Conservation (phyloP, 23 red algal species). For the Agarophyton chilense region DNA sequence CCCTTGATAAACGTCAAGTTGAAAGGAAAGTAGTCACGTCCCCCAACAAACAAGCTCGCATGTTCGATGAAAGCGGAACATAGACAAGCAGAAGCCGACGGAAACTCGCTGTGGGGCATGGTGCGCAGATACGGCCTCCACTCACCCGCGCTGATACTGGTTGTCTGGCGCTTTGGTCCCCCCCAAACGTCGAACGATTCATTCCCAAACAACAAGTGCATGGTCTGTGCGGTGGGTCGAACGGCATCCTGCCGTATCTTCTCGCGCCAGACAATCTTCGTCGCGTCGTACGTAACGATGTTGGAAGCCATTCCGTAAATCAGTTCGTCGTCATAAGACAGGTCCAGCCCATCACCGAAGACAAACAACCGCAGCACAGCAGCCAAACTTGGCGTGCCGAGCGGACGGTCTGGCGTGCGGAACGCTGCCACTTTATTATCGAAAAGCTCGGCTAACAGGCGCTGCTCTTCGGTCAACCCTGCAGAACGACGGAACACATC, state of each 20-base stretch:
- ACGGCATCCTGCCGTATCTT: slow-evolving; percentile 42
- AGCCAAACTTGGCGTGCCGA: background rate
- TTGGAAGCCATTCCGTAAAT: slow-evolving; percentile 31
- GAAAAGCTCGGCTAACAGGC: slow-evolving; percentile 5
- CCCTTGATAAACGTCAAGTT: slow-evolving; percentile 8
- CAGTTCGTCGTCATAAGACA: slow-evolving; percentile 20
- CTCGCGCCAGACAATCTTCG: slow-evolving; percentile 41
- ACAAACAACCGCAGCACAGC: background rate
- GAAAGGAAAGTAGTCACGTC: background rate
- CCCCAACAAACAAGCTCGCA: background rate
- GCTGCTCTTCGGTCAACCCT: background rate
- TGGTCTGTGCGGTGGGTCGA: slow-evolving; percentile 35
- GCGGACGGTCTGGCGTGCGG: background rate
- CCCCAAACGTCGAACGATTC: slow-evolving; percentile 5
- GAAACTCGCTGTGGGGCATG: slow-evolving; percentile 53
- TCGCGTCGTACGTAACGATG: slow-evolving; percentile 23
- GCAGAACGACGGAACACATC: background rate
- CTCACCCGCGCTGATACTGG: slow-evolving; percentile 3
- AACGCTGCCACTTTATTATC: slow-evolving; percentile 39
- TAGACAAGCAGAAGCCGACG: slow-evolving; percentile 21
- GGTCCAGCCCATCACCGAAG: background rate
- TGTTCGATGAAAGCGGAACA: slow-evolving; percentile 47
- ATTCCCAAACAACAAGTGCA: slow-evolving; percentile 9
- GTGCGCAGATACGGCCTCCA: slow-evolving; percentile 41
- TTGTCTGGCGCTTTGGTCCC: background rate